These are phyloP conservation scores for Boletus tomentosulus DNA, from an alignment of 768 basidiomycete species.

Conservation along the genomic window DNA sequence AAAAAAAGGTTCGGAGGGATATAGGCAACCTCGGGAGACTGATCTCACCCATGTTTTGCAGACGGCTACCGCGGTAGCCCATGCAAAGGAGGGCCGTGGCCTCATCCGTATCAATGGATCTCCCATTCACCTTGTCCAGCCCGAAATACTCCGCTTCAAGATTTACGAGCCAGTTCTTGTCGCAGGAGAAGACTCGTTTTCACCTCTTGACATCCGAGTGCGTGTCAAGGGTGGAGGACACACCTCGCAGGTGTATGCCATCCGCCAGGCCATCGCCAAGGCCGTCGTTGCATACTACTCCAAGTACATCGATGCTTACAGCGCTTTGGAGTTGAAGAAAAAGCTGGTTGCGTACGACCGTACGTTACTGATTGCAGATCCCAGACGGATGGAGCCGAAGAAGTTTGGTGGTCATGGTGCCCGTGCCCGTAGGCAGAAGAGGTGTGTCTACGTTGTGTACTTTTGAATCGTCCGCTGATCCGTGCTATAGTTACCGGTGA, in stretches of 20 bases:
- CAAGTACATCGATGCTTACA: constrained; percentile 97
- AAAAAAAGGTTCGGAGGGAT: constrained; percentile 82
- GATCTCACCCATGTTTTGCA: constrained; percentile 28
- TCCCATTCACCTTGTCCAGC: constrained; percentile 92
- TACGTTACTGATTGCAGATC: constrained; percentile 86
- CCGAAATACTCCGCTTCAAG: constrained; percentile 95
- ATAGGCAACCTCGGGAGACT: not conserved
- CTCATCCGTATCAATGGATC: constrained; percentile 96
- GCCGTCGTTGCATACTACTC: constrained; percentile 97
- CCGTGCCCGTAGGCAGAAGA: constrained; percentile 97
- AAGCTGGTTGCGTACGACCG: constrained; percentile 94
- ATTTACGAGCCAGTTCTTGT: constrained; percentile 97
- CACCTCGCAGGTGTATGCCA: constrained; percentile 97
- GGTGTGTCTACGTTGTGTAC: constrained; percentile 39
- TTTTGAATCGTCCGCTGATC: constrained; percentile 10
- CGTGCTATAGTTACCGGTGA: constrained; percentile 62
- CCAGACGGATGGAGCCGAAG: constrained; percentile 98
- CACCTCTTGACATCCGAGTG: constrained; percentile 89
- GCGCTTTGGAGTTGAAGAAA: constrained; percentile 97
- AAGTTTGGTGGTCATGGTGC: constrained; percentile 99
- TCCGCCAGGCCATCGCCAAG: constrained; percentile 98
- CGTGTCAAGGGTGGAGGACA: constrained; percentile 99
- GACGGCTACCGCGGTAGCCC: constrained; percentile 98
- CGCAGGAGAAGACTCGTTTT: constrained; percentile 84
- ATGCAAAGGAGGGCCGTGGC: constrained; percentile 94